A percentile compares a stretch with the other conserved stretches of the same genome.
Conservation (phyloP, 169 alveolate species). For the Plasmodium chabaudi region DNA sequence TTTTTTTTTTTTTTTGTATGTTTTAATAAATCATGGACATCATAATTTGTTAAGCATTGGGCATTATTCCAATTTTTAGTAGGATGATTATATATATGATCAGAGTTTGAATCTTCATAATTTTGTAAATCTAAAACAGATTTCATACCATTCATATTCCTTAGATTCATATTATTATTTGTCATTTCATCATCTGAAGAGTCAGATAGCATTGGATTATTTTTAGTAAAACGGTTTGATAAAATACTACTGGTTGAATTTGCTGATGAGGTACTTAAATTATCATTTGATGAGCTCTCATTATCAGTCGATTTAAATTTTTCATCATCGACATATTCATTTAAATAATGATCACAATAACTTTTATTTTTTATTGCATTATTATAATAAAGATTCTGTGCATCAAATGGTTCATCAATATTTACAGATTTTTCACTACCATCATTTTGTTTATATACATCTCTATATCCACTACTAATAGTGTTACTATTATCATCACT, state of each 20-base stretch:
- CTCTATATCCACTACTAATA: not conserved
- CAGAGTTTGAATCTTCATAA: conserved; percentile 16
- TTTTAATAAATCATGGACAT: conserved; percentile 3
- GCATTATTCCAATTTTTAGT: conserved; percentile 61
- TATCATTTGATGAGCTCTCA: conserved; percentile 38
- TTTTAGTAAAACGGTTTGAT: conserved; percentile 14
- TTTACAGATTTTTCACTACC: not conserved
- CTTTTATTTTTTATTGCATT: conserved; percentile 4
- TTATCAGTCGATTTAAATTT: conserved; percentile 10
- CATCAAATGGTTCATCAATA: not conserved
- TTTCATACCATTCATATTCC: not conserved
- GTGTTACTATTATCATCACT: not conserved
- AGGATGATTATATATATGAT: conserved; percentile 10
- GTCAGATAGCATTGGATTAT: not conserved
- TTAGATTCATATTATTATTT: conserved; percentile 17
- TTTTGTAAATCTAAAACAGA: not conserved
- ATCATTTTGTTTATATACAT: not conserved
- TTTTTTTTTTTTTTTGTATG: conserved; percentile 59
- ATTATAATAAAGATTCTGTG: not conserved
- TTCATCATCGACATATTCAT: conserved; percentile 15
- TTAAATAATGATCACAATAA: conserved; percentile 43
- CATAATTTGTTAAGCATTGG: conserved; percentile 42
- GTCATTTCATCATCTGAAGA: conserved; percentile 2
- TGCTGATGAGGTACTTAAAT: conserved; percentile 44
- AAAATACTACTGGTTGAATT: conserved; percentile 48